These are phyloP conservation scores for Shiraia bambusicola DNA, from an alignment of 2,329 filamentous ascomycete species.

Conservation along the genomic window DNA sequence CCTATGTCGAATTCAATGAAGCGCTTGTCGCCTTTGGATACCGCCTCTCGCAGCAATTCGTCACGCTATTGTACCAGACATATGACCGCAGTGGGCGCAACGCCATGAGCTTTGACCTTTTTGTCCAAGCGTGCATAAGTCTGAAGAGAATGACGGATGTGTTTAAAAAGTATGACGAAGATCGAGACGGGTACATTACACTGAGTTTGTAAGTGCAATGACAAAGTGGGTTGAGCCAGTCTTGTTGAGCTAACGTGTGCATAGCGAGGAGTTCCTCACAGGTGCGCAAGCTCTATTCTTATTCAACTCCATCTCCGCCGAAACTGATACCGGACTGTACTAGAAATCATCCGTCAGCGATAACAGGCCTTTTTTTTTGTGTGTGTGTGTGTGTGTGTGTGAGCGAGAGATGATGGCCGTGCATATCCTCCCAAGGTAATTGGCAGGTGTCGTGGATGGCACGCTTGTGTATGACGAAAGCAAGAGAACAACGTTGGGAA, in stretches of 20 bases:
- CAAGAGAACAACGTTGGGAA: too few relatives aligned
- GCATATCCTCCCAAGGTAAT: not conserved
- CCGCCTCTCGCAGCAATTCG: constrained; percentile 79
- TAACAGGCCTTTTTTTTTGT: constrained; percentile 8
- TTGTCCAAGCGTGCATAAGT: constrained; percentile 95
- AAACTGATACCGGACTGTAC: constrained; percentile 55
- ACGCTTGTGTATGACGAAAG: constrained; percentile 4
- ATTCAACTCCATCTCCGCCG: constrained; percentile 54
- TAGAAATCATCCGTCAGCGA: constrained; percentile 48
- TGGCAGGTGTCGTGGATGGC: constrained; percentile 5
- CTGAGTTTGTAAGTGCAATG: constrained; percentile 54
- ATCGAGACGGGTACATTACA: constrained; percentile 82
- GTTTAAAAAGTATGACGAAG: constrained; percentile 98
- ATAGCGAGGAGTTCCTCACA: constrained; percentile 56
- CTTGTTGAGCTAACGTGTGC: constrained; percentile 9
- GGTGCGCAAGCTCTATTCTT: constrained; percentile 58
- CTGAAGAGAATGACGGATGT: constrained; percentile 98
- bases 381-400: not conserved
- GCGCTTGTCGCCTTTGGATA: constrained; percentile 92
- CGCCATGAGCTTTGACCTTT: constrained; percentile 74
- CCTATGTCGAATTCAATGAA: constrained; percentile 81
- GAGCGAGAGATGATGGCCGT: not conserved
- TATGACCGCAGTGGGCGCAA: constrained; percentile 66
- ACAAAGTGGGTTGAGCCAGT: not conserved
- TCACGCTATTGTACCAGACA: constrained; percentile 80